These are phyloP conservation scores for Penicillium steckii DNA, from an alignment of 495 filamentous ascomycete species.

Conservation along the genomic window DNA sequence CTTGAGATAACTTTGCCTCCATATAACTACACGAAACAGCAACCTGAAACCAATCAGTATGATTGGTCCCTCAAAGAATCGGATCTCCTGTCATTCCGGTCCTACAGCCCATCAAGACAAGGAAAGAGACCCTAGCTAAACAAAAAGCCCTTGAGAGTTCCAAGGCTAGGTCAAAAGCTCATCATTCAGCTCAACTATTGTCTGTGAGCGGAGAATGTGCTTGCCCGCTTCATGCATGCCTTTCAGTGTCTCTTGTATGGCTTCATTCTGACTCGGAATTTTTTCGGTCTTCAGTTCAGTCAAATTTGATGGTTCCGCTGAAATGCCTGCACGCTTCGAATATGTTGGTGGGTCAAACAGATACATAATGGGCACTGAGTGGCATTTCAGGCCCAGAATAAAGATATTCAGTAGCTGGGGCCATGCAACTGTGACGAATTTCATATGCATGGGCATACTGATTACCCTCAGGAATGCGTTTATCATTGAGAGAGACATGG, in stretches of 20 bases:
- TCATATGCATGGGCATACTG: background rate
- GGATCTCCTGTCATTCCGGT: no score
- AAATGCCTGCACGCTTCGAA: background rate
- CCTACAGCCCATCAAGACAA: no score
- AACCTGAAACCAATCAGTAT: no score
- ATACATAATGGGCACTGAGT: conserved; percentile 30
- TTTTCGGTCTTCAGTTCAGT: background rate
- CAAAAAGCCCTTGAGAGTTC: background rate
- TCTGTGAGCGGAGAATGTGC: background rate
- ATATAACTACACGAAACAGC: no score
- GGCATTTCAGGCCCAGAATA: conserved; percentile 20
- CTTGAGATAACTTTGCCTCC: no score
- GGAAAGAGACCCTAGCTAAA: no score
- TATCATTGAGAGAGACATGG: conserved; percentile 11
- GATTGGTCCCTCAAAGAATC: no score
- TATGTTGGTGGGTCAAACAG: conserved; percentile 23
- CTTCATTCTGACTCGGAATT: background rate
- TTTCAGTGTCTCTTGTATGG: background rate
- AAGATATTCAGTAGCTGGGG: conserved; percentile 30
- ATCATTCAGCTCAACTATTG: background rate
- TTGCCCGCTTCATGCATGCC: background rate
- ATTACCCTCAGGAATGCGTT: background rate
- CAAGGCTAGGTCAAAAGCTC: background rate
- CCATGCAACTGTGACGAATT: conserved; percentile 24
- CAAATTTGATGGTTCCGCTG: background rate